These are phyloP conservation scores for Termitomyces sp. DNA, from an alignment of 768 basidiomycete genomes.

Conservation along the genomic window DNA sequence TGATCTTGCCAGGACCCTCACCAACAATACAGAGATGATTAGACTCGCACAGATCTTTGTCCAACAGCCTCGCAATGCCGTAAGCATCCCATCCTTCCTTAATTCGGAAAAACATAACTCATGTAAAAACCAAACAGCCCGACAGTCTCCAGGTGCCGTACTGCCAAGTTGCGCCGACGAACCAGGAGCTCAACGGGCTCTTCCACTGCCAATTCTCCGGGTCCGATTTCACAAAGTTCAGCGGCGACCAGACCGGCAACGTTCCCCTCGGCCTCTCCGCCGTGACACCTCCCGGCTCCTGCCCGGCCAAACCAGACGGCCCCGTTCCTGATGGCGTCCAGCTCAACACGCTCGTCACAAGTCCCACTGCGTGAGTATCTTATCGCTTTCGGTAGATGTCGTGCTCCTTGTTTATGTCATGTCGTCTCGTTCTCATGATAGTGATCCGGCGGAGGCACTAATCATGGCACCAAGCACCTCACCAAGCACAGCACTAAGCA, in stretches of 20 bases:
- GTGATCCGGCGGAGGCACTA: neutral
- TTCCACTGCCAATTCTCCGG: constrained; percentile 48
- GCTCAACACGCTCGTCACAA: constrained; percentile 29
- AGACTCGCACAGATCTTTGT: constrained; percentile 39
- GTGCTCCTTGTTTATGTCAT: neutral
- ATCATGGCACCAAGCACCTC: too few species aligned
- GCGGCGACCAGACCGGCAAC: constrained; percentile 36
- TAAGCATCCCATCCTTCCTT: constrained; percentile 17
- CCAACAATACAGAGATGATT: constrained; percentile 39
- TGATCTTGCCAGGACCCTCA: constrained; percentile 35
- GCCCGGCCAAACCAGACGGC: constrained; percentile 36
- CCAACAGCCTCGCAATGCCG: constrained; percentile 46
- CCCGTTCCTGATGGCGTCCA: constrained; percentile 42
- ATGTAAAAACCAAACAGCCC: constrained; percentile 25
- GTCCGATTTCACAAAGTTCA: constrained; percentile 35
- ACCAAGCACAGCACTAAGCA: too few species aligned
- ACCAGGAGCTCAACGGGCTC: constrained; percentile 42
- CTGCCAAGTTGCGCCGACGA: constrained; percentile 43
- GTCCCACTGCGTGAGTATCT: constrained; percentile 21
- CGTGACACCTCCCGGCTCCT: constrained; percentile 40
- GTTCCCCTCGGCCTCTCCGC: constrained; percentile 36
- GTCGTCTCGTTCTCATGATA: neutral
- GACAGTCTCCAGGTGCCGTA: constrained; percentile 41
- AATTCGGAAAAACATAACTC: neutral
- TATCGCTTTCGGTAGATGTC: neutral